Conservation (phyloP, 805 yeast genomes). For the Sugiyamaella smithiae region DNA sequence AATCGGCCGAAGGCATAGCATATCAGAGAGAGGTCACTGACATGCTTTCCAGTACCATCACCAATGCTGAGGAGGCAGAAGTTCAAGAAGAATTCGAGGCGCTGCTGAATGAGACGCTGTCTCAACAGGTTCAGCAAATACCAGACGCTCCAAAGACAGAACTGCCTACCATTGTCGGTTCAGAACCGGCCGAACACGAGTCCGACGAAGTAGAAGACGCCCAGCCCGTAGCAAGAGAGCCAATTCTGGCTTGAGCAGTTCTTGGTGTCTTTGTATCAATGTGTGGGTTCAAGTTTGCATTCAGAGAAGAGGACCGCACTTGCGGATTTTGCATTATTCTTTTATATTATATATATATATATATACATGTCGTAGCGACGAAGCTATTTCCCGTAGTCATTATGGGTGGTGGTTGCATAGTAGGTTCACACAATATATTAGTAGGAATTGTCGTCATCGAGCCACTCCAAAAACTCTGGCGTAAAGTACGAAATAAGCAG, state of each 20-base stretch:
- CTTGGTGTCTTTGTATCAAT: too few species aligned
- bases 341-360: too few species aligned
- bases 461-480: conserved; percentile 95
- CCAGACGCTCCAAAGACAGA: conserved; percentile 14
- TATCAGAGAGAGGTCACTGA: conserved; percentile 58
- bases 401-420: too few species aligned
- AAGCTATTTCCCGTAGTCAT: not conserved
- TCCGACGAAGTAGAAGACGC: conserved; percentile 13
- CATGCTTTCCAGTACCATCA: conserved; percentile 36
- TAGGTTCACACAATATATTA: too few species aligned
- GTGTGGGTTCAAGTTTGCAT: too few species aligned
- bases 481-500: conserved; percentile 88
- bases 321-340: too few species aligned
- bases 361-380: too few species aligned
- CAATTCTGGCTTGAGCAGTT: conserved; percentile 16
- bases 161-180: conserved; percentile 3
- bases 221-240: conserved; percentile 14
- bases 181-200: not conserved
- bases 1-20: conserved; percentile 72
- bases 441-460: conserved; percentile 29
- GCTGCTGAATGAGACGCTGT: conserved; percentile 24
- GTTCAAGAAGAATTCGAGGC: conserved; percentile 33
- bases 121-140: conserved; percentile 6
- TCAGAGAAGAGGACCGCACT: too few species aligned
- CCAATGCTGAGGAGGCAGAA: conserved; percentile 38